phyloP scores from a whole-genome alignment of 345 rosid genomes.

The Corymbia maculata region DNA sequence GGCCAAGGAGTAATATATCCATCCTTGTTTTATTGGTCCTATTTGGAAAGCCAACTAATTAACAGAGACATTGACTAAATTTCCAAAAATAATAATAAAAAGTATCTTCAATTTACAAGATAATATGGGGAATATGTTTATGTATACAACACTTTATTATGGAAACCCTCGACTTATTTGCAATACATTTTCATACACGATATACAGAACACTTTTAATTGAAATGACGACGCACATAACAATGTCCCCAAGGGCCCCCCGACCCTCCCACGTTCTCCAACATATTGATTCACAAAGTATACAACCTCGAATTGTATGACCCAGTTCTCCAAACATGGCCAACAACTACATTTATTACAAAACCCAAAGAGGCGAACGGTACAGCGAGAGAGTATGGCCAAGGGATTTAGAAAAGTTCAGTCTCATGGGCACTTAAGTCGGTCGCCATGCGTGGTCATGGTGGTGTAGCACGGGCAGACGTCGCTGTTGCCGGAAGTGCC shows the following conservation, averaged over 20 bases:
- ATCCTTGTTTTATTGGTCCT: neutral
- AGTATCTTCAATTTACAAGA: neutral
- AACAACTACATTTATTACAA: neutral
- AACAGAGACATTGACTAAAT: neutral
- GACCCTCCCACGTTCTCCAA: neutral
- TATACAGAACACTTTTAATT: neutral
- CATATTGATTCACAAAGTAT: neutral
- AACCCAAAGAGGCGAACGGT: neutral
- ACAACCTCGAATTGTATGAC: neutral
- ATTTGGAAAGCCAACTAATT: neutral
- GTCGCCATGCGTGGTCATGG: conserved; percentile 56
- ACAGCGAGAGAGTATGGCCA: neutral
- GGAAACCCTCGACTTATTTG: neutral
- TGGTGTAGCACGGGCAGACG: conserved; percentile 57
- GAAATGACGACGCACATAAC: neutral
- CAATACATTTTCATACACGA: neutral
- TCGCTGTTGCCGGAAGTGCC: conserved; percentile 61
- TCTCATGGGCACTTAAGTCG: conserved; percentile 61
- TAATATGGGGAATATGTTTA: neutral
- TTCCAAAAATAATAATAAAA: neutral
- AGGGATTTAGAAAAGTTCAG: neutral
- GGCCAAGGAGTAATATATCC: neutral
- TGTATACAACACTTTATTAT: neutral
- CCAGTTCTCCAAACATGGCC: neutral
- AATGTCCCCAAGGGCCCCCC: neutral